Evolutionary conservation across 305 asterid genomes (phyloP).

Genomic region (Plantago lanceolata): DNA sequence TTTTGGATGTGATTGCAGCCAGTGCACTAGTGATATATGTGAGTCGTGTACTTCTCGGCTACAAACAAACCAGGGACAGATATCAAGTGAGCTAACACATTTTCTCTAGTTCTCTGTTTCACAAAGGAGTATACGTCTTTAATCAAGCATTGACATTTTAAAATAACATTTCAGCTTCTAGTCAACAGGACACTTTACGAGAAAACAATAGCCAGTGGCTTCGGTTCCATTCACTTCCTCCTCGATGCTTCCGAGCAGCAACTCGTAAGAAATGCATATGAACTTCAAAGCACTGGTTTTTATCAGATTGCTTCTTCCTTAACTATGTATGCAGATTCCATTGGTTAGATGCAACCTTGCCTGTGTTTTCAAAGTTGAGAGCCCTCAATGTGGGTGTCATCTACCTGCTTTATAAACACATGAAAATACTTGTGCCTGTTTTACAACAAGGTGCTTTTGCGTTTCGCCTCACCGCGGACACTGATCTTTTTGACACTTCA

Average conservation of each 20-base stretch:
- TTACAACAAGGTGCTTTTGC: neutral
- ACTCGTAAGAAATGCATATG: constrained; percentile 49
- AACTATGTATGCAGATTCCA: neutral
- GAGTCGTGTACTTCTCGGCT: constrained; percentile 82
- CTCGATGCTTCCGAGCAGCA: constrained; percentile 96
- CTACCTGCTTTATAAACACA: neutral
- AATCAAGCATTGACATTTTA: constrained; percentile 25
- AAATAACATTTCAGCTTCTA: constrained; percentile 60
- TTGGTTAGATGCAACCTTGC: neutral
- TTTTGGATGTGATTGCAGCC: constrained; percentile 64
- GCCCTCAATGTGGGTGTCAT: too few species aligned
- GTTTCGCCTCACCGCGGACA: neutral
- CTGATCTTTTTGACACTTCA: constrained; percentile 22
- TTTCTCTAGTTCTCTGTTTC: constrained; percentile 10
- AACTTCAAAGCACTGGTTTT: constrained; percentile 18
- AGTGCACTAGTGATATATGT: constrained; percentile 67
- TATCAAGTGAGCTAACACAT: constrained; percentile 62
- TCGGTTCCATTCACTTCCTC: constrained; percentile 87
- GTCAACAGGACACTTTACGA: constrained; percentile 81
- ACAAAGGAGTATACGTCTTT: constrained; percentile 15
- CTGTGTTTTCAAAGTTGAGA: neutral
- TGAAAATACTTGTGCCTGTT: neutral
- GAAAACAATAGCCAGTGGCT: constrained; percentile 94
- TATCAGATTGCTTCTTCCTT: neutral
- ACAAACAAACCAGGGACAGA: constrained; percentile 88